phyloP scores from a whole-genome alignment of 352 stramenopile genomes.

The Pythium biforme region DNA sequence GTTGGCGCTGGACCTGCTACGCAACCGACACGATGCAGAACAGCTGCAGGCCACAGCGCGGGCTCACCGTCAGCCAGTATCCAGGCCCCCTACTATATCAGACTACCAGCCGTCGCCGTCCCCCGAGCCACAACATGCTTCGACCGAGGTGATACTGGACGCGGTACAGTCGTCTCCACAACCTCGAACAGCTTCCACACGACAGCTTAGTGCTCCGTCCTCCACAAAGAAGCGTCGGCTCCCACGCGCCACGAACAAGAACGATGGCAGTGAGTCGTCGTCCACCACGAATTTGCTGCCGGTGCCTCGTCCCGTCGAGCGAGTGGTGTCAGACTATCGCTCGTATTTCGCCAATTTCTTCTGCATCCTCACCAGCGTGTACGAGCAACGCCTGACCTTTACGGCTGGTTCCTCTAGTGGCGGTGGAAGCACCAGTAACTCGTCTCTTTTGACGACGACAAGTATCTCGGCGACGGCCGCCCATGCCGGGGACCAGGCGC shows the following conservation, averaged over 20 bases:
- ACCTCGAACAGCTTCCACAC: background rate
- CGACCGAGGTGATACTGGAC: too few species aligned
- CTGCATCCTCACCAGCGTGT: conserved; percentile 74
- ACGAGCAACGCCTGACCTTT: conserved; percentile 42
- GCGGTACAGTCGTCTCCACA: background rate
- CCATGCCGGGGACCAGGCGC: conserved; percentile 39
- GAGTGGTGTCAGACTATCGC: conserved; percentile 50
- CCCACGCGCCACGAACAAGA: background rate
- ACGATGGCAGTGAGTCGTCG: background rate
- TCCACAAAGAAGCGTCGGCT: background rate
- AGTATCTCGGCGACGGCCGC: background rate
- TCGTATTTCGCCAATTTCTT: conserved; percentile 68
- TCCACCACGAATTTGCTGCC: background rate
- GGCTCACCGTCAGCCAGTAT: background rate
- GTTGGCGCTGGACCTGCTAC: conserved; percentile 39
- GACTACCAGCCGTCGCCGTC: too few species aligned
- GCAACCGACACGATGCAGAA: conserved; percentile 16
- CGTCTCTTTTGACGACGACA: background rate
- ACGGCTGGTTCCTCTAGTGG: conserved; percentile 2
- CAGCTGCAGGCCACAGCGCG: background rate
- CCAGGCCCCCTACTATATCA: too few species aligned
- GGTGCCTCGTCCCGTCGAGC: conserved; percentile 13
- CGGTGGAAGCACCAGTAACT: conserved; percentile 2
- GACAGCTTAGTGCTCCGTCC: background rate
- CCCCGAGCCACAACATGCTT: too few species aligned